phyloP scores from a whole-genome alignment of 805 yeast species.

The Maudiozyma saulgeensis region DNA sequence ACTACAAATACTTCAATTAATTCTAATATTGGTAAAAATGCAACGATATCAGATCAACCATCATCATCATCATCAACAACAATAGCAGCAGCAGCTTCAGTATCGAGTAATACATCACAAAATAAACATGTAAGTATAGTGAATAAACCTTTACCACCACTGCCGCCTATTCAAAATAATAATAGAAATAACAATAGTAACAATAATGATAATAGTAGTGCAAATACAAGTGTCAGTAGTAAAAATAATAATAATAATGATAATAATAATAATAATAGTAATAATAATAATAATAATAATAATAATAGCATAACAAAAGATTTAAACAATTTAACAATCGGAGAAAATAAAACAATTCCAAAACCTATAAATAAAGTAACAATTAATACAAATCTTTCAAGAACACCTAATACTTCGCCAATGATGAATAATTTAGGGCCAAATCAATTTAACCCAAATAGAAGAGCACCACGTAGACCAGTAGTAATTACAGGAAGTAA shows the following conservation, averaged over 20 bases:
- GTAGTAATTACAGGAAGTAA: neutral
- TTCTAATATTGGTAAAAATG: neutral
- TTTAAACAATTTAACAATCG: neutral
- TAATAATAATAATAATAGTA: too few species aligned
- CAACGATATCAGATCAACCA: too few species aligned
- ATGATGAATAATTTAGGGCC: neutral
- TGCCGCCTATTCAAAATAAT: slow-evolving; percentile 22
- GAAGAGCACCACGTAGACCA: slow-evolving; percentile 22
- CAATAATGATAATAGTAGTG: slow-evolving; percentile 7
- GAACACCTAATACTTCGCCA: neutral
- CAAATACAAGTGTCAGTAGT: slow-evolving; percentile 1
- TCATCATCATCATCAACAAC: too few species aligned
- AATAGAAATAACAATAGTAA: slow-evolving; percentile 1
- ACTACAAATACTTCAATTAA: neutral
- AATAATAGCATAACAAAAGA: neutral
- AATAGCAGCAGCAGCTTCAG: too few species aligned
- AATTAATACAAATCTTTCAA: neutral
- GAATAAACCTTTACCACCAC: slow-evolving; percentile 36
- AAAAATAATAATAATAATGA: neutral
- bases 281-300: neutral
- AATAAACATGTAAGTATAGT: slow-evolving; percentile 23
- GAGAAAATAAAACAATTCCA: neutral
- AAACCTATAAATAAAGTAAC: neutral
- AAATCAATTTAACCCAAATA: slow-evolving; percentile 17
- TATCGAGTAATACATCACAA: neutral